A percentile compares a stretch with the other conserved stretches of the same genome.
Evolutionary conservation across 2,329 filamentous ascomycete species (phyloP).

Genomic region (Pseudogymnoascus sp.): DNA sequence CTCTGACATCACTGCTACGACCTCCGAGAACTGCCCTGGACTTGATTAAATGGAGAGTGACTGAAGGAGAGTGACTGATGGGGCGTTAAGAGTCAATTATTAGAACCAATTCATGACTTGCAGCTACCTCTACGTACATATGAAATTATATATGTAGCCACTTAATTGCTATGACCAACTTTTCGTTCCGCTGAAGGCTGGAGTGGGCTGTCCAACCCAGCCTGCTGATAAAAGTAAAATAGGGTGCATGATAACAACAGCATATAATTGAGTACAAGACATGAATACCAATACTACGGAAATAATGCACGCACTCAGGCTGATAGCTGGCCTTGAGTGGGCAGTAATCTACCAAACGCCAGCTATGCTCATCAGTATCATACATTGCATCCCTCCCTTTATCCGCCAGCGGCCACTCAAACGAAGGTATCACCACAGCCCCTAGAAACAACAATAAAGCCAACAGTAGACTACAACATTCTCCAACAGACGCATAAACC

Average conservation of each 20-base stretch:
- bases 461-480: background rate
- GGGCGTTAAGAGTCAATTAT: background rate
- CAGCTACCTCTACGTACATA: background rate
- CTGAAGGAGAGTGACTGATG: background rate
- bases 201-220: background rate
- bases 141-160: background rate
- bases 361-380: constrained; percentile 7
- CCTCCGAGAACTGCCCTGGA: constrained; percentile 47
- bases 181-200: background rate
- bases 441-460: background rate
- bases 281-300: background rate
- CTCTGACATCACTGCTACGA: constrained; percentile 35
- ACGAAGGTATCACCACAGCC: background rate
- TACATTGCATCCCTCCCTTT: background rate
- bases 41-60: constrained; percentile 33
- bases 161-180: background rate
- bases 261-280: background rate
- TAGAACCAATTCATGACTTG: background rate
- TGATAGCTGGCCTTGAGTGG: background rate
- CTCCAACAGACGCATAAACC: background rate
- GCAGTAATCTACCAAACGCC: constrained; percentile 3
- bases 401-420: constrained; percentile 3
- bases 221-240: no score
- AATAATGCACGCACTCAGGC: background rate
- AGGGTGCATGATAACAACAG: background rate